Evolutionary conservation across 768 basidiomycete species (phyloP).

Genomic region (Hydnum rufescens): DNA sequence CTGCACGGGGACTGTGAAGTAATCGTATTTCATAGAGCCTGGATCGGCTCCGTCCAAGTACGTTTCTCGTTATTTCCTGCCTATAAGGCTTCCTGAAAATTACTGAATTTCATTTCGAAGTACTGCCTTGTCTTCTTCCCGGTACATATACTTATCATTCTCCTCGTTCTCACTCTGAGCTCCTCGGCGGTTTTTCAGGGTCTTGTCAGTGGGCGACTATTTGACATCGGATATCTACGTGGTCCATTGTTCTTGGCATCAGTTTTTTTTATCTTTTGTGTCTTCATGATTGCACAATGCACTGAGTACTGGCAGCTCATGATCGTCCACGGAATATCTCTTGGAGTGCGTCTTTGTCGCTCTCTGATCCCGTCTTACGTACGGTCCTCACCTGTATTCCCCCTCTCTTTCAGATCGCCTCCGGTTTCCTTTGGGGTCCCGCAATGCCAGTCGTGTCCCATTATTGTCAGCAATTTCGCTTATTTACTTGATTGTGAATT

Average conservation of each 20-base stretch:
- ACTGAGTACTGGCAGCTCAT: conserved; percentile 60
- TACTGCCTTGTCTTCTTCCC: conserved; percentile 15
- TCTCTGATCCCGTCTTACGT: background rate
- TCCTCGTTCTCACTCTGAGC: conserved; percentile 17
- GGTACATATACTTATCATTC: background rate
- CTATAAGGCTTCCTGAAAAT: background rate
- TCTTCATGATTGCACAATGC: conserved; percentile 53
- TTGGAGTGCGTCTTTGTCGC: conserved; percentile 29
- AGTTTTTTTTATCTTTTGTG: conserved; percentile 30
- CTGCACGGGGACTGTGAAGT: background rate
- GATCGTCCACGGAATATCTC: conserved; percentile 47
- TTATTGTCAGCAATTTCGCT: conserved; percentile 35
- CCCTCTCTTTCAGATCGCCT: conserved; percentile 16
- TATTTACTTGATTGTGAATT: background rate
- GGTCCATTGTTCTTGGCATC: conserved; percentile 30
- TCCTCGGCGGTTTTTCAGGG: conserved; percentile 30
- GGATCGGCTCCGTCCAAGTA: conserved; percentile 66
- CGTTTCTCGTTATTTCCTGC: conserved; percentile 2
- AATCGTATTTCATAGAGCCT: conserved; percentile 39
- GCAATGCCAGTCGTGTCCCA: conserved; percentile 41
- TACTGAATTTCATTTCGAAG: conserved; percentile 7
- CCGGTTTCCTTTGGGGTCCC: conserved; percentile 43
- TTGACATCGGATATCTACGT: conserved; percentile 52
- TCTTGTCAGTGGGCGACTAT: conserved; percentile 43
- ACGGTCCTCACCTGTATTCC: background rate